A percentile compares a stretch with the other conserved stretches of the same genome.
phyloP scores from a whole-genome alignment of 2,329 filamentous ascomycete genomes.

The Fusarium incarnatum region DNA sequence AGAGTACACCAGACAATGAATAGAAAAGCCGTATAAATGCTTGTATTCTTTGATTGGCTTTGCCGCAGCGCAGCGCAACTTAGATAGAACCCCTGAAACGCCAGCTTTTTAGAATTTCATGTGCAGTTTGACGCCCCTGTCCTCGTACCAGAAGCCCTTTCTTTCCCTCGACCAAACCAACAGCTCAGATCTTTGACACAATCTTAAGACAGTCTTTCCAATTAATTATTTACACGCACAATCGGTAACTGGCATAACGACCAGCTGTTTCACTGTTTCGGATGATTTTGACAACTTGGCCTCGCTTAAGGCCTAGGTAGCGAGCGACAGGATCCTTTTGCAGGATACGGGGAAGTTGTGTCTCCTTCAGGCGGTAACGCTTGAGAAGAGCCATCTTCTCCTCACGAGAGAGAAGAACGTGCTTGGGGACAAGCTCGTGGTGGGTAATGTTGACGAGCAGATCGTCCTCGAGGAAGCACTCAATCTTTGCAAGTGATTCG shows the following conservation, averaged over 20 bases:
- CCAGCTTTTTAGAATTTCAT: conserved; percentile 48
- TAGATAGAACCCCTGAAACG: conserved; percentile 49
- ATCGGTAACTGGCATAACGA: conserved; percentile 92
- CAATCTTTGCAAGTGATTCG: conserved; percentile 81
- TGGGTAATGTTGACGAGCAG: conserved; percentile 97
- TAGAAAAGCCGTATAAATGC: conserved; percentile 3
- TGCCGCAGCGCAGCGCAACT: conserved; percentile 44
- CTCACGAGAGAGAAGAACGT: conserved; percentile 88
- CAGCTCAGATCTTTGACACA: conserved; percentile 6
- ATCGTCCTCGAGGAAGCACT: conserved; percentile 96
- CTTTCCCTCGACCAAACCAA: conserved; percentile 28
- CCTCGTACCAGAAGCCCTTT: conserved; percentile 38
- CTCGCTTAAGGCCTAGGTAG: conserved; percentile 89
- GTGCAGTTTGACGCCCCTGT: conserved; percentile 48
- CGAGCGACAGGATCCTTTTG: conserved; percentile 91
- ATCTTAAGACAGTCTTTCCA: not conserved
- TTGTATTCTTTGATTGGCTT: conserved; percentile 42
- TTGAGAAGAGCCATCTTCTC: conserved; percentile 89
- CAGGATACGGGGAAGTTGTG: conserved; percentile 92
- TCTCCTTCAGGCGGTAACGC: conserved; percentile 96
- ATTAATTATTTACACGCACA: conserved; percentile 64
- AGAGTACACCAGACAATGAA: not conserved
- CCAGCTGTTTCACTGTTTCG: conserved; percentile 94
- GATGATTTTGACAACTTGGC: conserved; percentile 98
- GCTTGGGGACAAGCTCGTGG: conserved; percentile 95